A percentile compares a stretch with the other conserved stretches of the same genome.
Conservation (phyloP, 306 rosid species). For the Crataegus laevigata region DNA sequence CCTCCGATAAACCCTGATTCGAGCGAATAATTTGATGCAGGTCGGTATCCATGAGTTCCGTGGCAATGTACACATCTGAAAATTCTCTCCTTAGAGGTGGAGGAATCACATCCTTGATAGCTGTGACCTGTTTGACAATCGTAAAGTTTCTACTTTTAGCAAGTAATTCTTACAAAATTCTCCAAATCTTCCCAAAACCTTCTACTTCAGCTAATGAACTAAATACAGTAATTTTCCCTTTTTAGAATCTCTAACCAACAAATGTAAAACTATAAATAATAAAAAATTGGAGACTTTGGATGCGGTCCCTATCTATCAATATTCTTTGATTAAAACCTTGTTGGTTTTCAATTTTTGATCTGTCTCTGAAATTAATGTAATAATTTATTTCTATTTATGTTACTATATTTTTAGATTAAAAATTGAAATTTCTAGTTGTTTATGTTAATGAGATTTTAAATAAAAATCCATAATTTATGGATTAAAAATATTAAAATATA, state of each 20-base stretch:
- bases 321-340: too few relatives aligned
- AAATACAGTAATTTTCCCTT: background rate
- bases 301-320: too few relatives aligned
- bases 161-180: background rate
- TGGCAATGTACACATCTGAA: constrained; percentile 70
- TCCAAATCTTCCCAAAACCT: background rate
- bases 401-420: too few relatives aligned
- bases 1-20: constrained; percentile 82
- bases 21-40: constrained; percentile 96
- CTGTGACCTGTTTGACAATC: constrained; percentile 58
- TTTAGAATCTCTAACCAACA: background rate
- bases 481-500: too few relatives aligned
- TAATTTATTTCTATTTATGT: too few relatives aligned
- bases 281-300: too few relatives aligned
- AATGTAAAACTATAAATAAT: background rate
- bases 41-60: constrained; percentile 95
- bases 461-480: too few relatives aligned
- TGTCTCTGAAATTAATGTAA: too few relatives aligned
- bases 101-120: constrained; percentile 78
- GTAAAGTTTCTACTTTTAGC: constrained; percentile 14
- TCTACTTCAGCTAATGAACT: background rate
- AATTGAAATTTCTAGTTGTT: too few relatives aligned
- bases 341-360: too few relatives aligned
- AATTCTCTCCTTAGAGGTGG: constrained; percentile 90
- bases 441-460: too few relatives aligned